phyloP scores from a whole-genome alignment of 2,329 filamentous ascomycete species.

The Scolecobasidium constrictum region DNA sequence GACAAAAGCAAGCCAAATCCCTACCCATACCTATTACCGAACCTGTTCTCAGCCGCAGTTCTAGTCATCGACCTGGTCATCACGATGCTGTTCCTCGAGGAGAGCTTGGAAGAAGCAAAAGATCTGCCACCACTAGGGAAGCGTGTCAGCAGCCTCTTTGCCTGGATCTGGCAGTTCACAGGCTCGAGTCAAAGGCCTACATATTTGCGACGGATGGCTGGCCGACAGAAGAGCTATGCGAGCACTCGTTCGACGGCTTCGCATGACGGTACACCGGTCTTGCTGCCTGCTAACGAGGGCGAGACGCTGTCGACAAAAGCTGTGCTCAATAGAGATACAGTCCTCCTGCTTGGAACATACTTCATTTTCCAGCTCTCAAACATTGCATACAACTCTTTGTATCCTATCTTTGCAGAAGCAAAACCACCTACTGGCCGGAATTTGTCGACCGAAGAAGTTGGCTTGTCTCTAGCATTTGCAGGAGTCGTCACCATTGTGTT shows the following conservation, averaged over 20 bases:
- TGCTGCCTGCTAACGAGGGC: slow-evolving; percentile 30
- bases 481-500: slow-evolving; percentile 81
- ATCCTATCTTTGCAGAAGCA: slow-evolving; percentile 81
- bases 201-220: slow-evolving; percentile 38
- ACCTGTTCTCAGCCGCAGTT: slow-evolving; percentile 64
- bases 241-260: slow-evolving; percentile 8
- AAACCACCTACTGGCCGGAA: slow-evolving; percentile 64
- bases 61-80: slow-evolving; percentile 63
- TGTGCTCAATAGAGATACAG: slow-evolving; percentile 68
- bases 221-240: slow-evolving; percentile 12
- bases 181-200: slow-evolving; percentile 46
- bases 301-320: slow-evolving; percentile 41
- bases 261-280: slow-evolving; percentile 2
- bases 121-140: slow-evolving; percentile 49
- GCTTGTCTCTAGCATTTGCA: slow-evolving; percentile 73
- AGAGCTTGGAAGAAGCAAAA: slow-evolving; percentile 63
- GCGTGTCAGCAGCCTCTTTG: slow-evolving; percentile 49
- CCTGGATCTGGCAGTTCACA: slow-evolving; percentile 61
- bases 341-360: slow-evolving; percentile 74
- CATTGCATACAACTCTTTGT: slow-evolving; percentile 89
- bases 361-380: slow-evolving; percentile 90
- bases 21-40: slow-evolving; percentile 79
- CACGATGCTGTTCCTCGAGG: slow-evolving; percentile 71
- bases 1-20: slow-evolving; percentile 38
- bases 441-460: slow-evolving; percentile 69